Base-by-base conservation (phyloP, 1,284 basidiomycete genomes). In the Ustilago hordei region DNA sequence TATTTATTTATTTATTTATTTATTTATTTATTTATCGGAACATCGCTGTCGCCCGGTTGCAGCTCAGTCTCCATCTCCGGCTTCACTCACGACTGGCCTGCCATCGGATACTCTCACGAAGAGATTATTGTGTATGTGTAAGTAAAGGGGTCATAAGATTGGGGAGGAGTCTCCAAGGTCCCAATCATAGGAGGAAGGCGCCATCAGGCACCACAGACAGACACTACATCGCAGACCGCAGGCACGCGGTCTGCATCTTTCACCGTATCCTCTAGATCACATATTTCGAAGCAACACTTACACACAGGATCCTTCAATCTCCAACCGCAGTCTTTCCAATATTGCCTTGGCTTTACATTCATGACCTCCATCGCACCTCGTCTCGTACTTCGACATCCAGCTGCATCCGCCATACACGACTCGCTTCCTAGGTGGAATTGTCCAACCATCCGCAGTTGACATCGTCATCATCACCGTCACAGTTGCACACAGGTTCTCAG, bases 141-240 rank as follows among this genome's bases (percentile, higher is more conserved):
- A 28, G 23, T 6, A n/a, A 7, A 41, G 17, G 7, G n/a, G n/a
- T 19, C 43, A 19, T 19, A 45, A 45, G 19, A 19, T 6, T 6
- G 8, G 43, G 31, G 17, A 50, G 28, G 48, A 31, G 43, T 19
- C 11, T 28, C 17, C 7, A 31, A 32, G 45, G 48, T 12, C 13
- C 9, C 5, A 50, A 17, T 31, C 3, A 2, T 17, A 54, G 34
- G 36, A 13, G 55, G 28, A 28, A 57, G 41, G 11, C 8, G 32
- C 13, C 28, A 39, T n/a, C 54, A 39, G 23, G 36, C 9, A 28
- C 54, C 28, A 19, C 34, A 35, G 34, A 19, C 54, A 36, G 19
- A 23, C 31, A 43, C 32, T 11, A 36, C 53, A 55, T n/a, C 53
- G n/a, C 54, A 54, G 41, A 34, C 56, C 56, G 56, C 56, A 58